These are phyloP conservation scores for Gyromitra esculenta DNA, from an alignment of 2,329 filamentous ascomycete species.

Conservation along the genomic window DNA sequence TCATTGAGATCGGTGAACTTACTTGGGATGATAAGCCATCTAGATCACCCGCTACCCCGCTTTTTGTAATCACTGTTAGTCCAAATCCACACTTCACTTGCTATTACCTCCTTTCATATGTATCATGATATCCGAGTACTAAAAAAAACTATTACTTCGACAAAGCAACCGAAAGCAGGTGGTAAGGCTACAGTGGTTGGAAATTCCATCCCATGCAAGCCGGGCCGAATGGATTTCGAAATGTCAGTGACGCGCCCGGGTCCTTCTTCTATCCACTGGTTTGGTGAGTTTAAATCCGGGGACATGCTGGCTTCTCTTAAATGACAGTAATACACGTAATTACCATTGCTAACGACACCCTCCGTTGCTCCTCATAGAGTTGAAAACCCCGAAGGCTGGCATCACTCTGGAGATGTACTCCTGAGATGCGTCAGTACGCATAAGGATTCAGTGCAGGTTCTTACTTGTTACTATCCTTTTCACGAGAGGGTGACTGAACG, in stretches of 20 bases:
- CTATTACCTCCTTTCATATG: no score
- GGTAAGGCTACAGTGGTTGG: conserved; percentile 19
- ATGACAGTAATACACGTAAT: not conserved
- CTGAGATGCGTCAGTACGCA: not conserved
- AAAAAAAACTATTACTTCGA: not conserved
- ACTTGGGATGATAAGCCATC: conserved; percentile 37
- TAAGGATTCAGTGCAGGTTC: not conserved
- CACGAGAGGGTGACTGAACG: not conserved
- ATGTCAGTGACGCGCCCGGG: conserved; percentile 2
- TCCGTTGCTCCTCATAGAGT: not conserved
- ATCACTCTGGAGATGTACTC: conserved; percentile 38
- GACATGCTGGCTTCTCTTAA: not conserved
- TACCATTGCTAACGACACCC: not conserved
- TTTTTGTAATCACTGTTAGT: conserved; percentile 39
- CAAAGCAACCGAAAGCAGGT: conserved; percentile 35
- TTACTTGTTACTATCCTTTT: not conserved
- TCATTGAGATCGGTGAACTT: not conserved
- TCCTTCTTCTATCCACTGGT: conserved; percentile 39
- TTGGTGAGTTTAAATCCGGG: conserved; percentile 40
- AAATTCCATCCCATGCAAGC: conserved; percentile 21
- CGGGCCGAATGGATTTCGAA: conserved; percentile 50
- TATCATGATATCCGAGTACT: not conserved
- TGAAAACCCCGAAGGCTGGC: conserved; percentile 32
- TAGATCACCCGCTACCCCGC: not conserved
- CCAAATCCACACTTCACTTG: not conserved